A percentile compares a stretch with the other conserved stretches of the same genome.
These are phyloP conservation scores for Chenopodium quinoa DNA, from an alignment of 148 eudicot species.

Conservation along the genomic window DNA sequence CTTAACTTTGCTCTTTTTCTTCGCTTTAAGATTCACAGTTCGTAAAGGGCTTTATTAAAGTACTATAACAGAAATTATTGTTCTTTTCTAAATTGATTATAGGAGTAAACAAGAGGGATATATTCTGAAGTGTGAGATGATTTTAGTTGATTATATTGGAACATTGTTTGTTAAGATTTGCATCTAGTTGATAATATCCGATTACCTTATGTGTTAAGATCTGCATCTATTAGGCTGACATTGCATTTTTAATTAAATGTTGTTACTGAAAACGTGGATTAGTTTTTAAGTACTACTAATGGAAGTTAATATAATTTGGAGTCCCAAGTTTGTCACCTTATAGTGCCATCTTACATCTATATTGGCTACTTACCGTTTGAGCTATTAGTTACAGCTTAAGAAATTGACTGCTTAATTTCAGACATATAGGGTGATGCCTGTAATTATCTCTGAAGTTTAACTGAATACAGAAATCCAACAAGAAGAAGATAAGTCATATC, in stretches of 20 bases:
- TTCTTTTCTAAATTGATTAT: no score
- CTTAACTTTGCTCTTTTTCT: no score
- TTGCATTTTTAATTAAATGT: not conserved
- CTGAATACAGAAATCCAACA: not conserved
- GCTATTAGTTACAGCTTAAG: not conserved
- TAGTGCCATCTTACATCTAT: not conserved
- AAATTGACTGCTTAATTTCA: not conserved
- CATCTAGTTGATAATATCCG: not conserved
- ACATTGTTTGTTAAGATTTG: not conserved
- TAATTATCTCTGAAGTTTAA: not conserved
- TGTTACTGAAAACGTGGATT: no score
- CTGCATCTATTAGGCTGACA: not conserved
- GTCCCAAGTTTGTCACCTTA: not conserved
- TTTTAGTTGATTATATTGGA: not conserved
- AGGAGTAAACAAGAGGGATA: not conserved
- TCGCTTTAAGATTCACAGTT: not conserved
- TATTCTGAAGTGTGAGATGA: no score
- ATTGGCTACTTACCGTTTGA: not conserved
- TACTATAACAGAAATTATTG: not conserved
- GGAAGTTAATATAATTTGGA: not conserved
- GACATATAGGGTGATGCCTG: not conserved
- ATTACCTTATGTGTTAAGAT: not conserved
- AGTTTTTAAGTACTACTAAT: not conserved
- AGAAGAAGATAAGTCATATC: not conserved
- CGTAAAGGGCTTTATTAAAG: not conserved